Evolutionary conservation across 495 filamentous ascomycete species (phyloP), one percentile per base, ranked within the genome.

Genomic region (Aspergillus conjunctus): DNA sequence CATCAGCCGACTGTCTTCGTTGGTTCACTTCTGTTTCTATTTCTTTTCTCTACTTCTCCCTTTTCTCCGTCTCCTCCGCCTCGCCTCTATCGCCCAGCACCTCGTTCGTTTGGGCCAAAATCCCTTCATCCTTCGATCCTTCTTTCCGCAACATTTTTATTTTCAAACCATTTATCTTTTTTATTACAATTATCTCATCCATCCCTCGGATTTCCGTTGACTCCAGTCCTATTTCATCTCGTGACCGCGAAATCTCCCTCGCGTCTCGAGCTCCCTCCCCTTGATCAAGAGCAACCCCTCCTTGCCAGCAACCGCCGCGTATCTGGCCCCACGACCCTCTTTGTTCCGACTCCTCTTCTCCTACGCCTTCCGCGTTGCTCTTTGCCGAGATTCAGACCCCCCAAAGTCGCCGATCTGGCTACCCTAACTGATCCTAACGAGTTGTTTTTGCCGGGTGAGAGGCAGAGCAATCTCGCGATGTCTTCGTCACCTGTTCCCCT

Each of bases 401-500:
- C 64, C 58, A 55, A 48, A 62, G 52, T 62, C 70, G 69, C 67
- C 73, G 69, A 68, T 73, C 67, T 78, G 76, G 75, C 76, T 71
- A 73, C 73, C 46, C 61, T 77, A 59, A 73, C 76, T 66, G 76
- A 77, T 56, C 76, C 75, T 7, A 77, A 77, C 75, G 76, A 79
- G 72, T 74, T 77, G 72, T 77, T 77, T 68, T 68, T 77, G 73
- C 75, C 76, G 60, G 72, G 75, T 50, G 75, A 77, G 65, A 73
- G 76, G 75, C 76, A 77, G 66, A 73, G 73, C 72, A 76, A 71
- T 68, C 83, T 84, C 73, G 83, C 80, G 66, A 93, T 94, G 89
- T 88, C 90, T 50, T 86, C 90, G 34, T 87, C 67, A 10, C 44
- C 64, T 59, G 85, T 93, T 21, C 91, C 92, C 51, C 84, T 96